Conservation (phyloP, 768 basidiomycete species). For the Rhizopogon roseolus region DNA sequence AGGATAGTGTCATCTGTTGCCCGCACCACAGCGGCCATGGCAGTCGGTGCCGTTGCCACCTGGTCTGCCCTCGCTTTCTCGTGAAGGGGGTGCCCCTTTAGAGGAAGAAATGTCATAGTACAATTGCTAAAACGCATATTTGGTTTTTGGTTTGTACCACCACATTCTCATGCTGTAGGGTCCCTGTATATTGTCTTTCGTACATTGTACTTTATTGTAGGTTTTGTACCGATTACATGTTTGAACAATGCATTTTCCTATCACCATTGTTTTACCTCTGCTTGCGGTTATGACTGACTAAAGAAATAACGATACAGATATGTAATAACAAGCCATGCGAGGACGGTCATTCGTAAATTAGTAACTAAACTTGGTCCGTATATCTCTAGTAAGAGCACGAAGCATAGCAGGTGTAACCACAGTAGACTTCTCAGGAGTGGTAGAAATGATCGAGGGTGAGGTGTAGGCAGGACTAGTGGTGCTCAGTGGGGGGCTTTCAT, state of each 20-base stretch:
- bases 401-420: conserved; percentile 63
- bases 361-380: conserved; percentile 25
- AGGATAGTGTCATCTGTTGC: conserved; percentile 34
- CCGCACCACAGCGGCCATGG: conserved; percentile 58
- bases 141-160: background rate
- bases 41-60: conserved; percentile 64
- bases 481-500: conserved; percentile 20
- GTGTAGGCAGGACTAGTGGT: conserved; percentile 16
- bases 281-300: too few species aligned
- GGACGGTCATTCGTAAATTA: background rate
- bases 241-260: background rate
- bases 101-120: background rate
- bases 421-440: conserved; percentile 29
- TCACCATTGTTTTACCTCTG: background rate
- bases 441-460: conserved; percentile 45
- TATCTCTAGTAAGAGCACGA: conserved; percentile 31
- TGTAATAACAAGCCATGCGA: background rate
- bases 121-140: background rate
- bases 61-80: conserved; percentile 73
- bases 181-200: background rate
- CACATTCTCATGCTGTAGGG: background rate
- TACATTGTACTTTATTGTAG: background rate
- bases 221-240: background rate
- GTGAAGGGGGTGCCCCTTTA: conserved; percentile 21
- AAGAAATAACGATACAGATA: background rate